Evolutionary conservation across 2,329 filamentous ascomycete genomes (phyloP), one percentile per base, ranked within the genome.

Genomic region (Fusarium verticillioides): DNA sequence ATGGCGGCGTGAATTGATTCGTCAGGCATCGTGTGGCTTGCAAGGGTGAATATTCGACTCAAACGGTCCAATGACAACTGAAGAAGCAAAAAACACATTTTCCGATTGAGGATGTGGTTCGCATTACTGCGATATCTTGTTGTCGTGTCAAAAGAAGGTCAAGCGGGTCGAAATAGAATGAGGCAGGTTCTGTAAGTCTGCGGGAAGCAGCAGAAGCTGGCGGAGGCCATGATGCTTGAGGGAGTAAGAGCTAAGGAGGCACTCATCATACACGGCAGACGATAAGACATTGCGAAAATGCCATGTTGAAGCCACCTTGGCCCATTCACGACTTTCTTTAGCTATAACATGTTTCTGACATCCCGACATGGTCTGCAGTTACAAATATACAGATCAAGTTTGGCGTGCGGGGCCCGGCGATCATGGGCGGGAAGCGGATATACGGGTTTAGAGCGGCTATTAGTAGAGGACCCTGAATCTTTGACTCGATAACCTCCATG

Each of bases 361-460:
- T 32, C 9, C 4, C 16, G 2, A 4, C 9, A 4, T 7, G 6
- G 11, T 43, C 13, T 37, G 5, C 3, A 28, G 13, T 58, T 23
- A 26, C 54, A 43, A 43, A 23, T 43, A 23, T 43, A 43, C 40
- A 18, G 40, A 43, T 28, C 26, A 18, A 39, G 40, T 36, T 50
- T 11, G 23, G 23, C 23, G 4, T 19, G 42, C 32, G 32, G 30
- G 18, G 42, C 50, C 32, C 3, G 36, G 30, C 21, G 30, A 69
- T 53, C 65, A 43, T 26, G 11, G 7, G 7, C 65, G 66, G 58
- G 44, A 69, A 30, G 50, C 19, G 42, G 56, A 8, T 26, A 7
- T 3, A 4, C 66, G 67, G 66, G 28, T 66, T 66, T 70, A 54
- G 46, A 36, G 54, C 66, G 66, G 67, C 16, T 39, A 54, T 50